These are phyloP conservation scores for Pezicula radicicola DNA, from an alignment of 2,329 filamentous ascomycete genomes.

Conservation along the genomic window DNA sequence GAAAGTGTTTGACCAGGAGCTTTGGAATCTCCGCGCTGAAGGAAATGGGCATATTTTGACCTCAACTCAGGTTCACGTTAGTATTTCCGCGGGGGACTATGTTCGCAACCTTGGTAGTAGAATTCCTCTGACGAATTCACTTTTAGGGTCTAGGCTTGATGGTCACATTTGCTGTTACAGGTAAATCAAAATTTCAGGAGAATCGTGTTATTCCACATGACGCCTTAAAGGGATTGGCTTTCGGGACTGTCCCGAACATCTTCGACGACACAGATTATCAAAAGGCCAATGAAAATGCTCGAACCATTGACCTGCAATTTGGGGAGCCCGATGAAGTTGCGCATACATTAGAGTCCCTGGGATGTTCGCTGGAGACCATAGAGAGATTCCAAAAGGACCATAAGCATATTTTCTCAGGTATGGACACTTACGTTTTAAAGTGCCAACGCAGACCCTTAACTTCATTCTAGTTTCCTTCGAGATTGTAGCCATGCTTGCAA, in stretches of 20 bases:
- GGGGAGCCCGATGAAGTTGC: slow-evolving; percentile 47
- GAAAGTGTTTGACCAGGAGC: slow-evolving; percentile 52
- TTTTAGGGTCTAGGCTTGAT: slow-evolving; percentile 46
- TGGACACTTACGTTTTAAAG: neutral
- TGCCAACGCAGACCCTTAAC: neutral
- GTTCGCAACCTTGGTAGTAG: too few species aligned
- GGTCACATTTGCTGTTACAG: slow-evolving; percentile 51
- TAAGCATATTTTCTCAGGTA: slow-evolving; percentile 28
- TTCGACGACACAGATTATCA: slow-evolving; percentile 40
- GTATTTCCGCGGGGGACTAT: too few species aligned
- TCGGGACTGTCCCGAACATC: slow-evolving; percentile 53
- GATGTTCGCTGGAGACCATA: slow-evolving; percentile 50
- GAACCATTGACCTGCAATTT: slow-evolving; percentile 39
- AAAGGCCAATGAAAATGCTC: slow-evolving; percentile 28
- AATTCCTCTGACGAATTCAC: neutral
- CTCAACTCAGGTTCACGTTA: slow-evolving; percentile 26
- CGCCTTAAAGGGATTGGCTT: slow-evolving; percentile 51
- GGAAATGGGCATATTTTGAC: slow-evolving; percentile 33
- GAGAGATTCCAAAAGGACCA: slow-evolving; percentile 34
- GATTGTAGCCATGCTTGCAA: slow-evolving; percentile 54
- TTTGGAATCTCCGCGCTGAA: slow-evolving; percentile 43
- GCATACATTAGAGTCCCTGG: slow-evolving; percentile 49
- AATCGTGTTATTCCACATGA: slow-evolving; percentile 52
- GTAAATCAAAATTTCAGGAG: slow-evolving; percentile 43
- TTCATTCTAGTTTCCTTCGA: slow-evolving; percentile 50